A percentile compares a stretch with the other conserved stretches of the same genome.
These are phyloP conservation scores for Cadophora sp. DNA, from an alignment of 2,329 filamentous ascomycete genomes.

Conservation along the genomic window DNA sequence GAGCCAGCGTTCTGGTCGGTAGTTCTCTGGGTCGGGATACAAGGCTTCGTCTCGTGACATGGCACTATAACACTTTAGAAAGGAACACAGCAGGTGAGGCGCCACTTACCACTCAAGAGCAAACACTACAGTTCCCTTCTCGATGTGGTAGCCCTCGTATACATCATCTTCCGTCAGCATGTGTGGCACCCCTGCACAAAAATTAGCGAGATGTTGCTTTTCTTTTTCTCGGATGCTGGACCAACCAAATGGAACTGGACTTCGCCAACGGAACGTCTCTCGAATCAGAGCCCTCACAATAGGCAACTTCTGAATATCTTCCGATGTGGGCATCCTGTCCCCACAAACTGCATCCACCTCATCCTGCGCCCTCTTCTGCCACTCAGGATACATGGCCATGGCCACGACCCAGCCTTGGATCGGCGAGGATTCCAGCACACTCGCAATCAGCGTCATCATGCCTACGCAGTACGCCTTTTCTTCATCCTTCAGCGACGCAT, in stretches of 20 bases:
- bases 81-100: background rate
- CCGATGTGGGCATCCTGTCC: constrained; percentile 52
- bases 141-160: constrained; percentile 48
- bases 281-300: constrained; percentile 53
- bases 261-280: constrained; percentile 53
- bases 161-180: constrained; percentile 58
- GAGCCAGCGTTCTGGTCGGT: constrained; percentile 53
- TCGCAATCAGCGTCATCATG: constrained; percentile 43
- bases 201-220: constrained; percentile 50
- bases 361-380: constrained; percentile 40
- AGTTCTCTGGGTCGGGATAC: constrained; percentile 51
- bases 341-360: constrained; percentile 57
- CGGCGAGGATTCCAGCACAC: constrained; percentile 45
- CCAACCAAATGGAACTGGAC: constrained; percentile 35
- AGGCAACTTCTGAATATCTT: constrained; percentile 51
- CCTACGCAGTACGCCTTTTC: constrained; percentile 43
- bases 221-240: background rate
- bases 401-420: constrained; percentile 38
- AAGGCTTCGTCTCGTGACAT: constrained; percentile 43
- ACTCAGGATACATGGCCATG: constrained; percentile 29
- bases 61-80: constrained; percentile 21
- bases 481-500: constrained; percentile 20
- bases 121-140: constrained; percentile 46
- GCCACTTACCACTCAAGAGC: constrained; percentile 21
- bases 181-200: constrained; percentile 58